These are phyloP conservation scores for Lepidium didymum DNA, from an alignment of 345 rosid species.

Conservation along the genomic window DNA sequence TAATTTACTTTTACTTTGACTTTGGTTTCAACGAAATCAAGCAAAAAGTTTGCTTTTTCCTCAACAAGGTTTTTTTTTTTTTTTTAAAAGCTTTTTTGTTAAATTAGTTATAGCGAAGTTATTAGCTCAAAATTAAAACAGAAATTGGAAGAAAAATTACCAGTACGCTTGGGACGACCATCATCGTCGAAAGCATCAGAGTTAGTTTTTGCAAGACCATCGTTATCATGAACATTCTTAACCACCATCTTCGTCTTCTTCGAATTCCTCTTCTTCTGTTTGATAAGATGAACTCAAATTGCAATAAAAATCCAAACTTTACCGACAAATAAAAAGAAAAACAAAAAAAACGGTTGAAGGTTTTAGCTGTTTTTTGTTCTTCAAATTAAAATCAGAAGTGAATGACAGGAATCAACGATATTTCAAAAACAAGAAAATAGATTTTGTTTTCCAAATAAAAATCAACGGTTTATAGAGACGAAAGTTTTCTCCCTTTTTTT, in stretches of 20 bases:
- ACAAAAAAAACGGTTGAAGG: not conserved
- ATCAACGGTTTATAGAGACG: not conserved
- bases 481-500: not conserved
- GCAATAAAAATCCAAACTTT: not conserved
- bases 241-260: slow-evolving; percentile 3
- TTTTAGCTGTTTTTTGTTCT: slow-evolving; percentile 6
- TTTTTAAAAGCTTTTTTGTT: too few relatives aligned
- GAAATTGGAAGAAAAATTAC: not conserved
- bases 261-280: not conserved
- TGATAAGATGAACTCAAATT: not conserved
- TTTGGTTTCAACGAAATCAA: too few relatives aligned
- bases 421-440: not conserved
- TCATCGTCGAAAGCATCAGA: slow-evolving; percentile 25
- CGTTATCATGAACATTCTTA: slow-evolving; percentile 5
- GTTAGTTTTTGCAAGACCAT: slow-evolving; percentile 18
- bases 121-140: not conserved
- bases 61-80: too few relatives aligned
- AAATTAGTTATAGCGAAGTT: too few relatives aligned
- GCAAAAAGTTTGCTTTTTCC: too few relatives aligned
- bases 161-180: slow-evolving; percentile 30
- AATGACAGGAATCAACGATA: not conserved
- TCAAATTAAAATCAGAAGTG: not conserved
- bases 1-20: too few relatives aligned
- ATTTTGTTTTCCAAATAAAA: not conserved
- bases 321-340: not conserved